Percentiles rank a stretch among this genome's conserved stretches.
phyloP scores from a whole-genome alignment of 306 rosid genomes.

The Morella rubra region DNA sequence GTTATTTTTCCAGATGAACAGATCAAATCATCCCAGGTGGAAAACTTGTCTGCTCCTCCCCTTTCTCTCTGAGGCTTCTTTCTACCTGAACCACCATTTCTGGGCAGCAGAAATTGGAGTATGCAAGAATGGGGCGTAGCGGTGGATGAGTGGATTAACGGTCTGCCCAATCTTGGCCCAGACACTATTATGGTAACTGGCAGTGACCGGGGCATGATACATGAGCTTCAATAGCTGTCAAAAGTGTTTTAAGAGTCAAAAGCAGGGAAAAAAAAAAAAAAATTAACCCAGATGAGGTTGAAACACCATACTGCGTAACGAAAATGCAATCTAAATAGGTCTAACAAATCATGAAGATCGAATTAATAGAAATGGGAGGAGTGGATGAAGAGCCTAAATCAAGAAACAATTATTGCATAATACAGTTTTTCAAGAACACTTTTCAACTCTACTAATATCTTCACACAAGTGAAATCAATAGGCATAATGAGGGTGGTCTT shows the following conservation, averaged over 20 bases:
- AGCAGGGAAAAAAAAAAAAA: constrained; percentile 6
- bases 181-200: constrained; percentile 78
- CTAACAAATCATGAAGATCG: too few species aligned
- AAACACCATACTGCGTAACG: too few species aligned
- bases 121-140: constrained; percentile 63
- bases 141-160: constrained; percentile 57
- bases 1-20: constrained; percentile 11
- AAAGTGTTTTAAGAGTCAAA: background rate
- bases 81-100: constrained; percentile 95
- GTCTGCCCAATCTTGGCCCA: constrained; percentile 76
- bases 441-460: background rate
- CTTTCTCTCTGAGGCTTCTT: constrained; percentile 4
- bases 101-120: constrained; percentile 72
- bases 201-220: constrained; percentile 84
- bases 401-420: background rate
- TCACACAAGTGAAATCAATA: background rate
- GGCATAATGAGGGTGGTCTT: background rate
- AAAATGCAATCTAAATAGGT: too few species aligned
- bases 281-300: too few species aligned
- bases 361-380: too few species aligned
- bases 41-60: background rate
- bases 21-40: background rate
- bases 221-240: constrained; percentile 86
- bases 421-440: background rate
- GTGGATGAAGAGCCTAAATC: background rate